Base-by-base conservation (phyloP, 441 rosid genomes). In the Isatis lusitanica region DNA sequence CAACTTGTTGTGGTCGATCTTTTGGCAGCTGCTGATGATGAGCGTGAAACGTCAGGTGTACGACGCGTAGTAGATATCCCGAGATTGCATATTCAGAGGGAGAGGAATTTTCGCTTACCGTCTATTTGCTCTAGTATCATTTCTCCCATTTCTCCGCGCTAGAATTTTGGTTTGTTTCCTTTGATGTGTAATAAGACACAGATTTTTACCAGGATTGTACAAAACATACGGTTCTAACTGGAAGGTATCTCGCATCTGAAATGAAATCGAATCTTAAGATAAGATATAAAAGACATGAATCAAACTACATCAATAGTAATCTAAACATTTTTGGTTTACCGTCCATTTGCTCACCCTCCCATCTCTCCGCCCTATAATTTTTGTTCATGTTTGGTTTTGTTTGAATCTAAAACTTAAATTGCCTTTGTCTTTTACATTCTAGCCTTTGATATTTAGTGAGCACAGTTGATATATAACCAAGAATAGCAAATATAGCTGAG, bases 91-190 rank as follows among this genome's bases (percentile, higher is more conserved):
- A 52, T 80, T 5, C 79, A 78, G 4, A 63, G 44, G 24, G 86
- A 74, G 13, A 63, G 75, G 11, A 35, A 58, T 28, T 33, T 74
- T n/a, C 72, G 80, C 0, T 47, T 79, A 12, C 44, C 84, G 0
- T 74, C 85, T 0, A 68, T 84, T 0, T 74, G 77, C 48, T 83
- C 97, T 12, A 81, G 72, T 42, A 62, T 85, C 44, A 63, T 85
- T 79, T 92, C 96, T 11, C 80, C 82, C 21, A 64, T 87, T 18
- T 90, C 96, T 2, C 88, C 86, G 5, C 78, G 94, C 51, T 92
- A 86, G 83, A 7, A 2, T 35, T 16, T 52, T 43, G 9, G 50
- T 36, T 53, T 28, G 10, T 28, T 21, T 28, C 59, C 30, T 53
- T 53, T 53, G 36, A 7, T 53, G 13, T 53, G 36, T 53, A 28